These are phyloP conservation scores for Candida pini DNA, from an alignment of 805 yeast genomes.

Conservation along the genomic window DNA sequence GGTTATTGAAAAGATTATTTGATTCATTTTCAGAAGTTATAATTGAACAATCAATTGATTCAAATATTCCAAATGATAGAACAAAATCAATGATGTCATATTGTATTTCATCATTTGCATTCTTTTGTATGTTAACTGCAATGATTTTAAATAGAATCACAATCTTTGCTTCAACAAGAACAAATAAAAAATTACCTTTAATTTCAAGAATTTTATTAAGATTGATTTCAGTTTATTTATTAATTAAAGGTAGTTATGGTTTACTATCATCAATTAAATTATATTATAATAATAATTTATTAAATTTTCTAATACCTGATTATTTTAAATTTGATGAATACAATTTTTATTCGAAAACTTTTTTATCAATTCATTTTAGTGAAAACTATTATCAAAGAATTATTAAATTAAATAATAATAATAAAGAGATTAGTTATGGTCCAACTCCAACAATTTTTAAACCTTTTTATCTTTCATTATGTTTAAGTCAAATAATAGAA, in stretches of 20 bases:
- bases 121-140: constrained; percentile 53
- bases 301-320: constrained; percentile 10
- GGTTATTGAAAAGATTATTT: constrained; percentile 20
- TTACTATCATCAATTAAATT: constrained; percentile 27
- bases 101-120: constrained; percentile 44
- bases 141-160: constrained; percentile 51
- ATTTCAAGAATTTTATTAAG: constrained; percentile 32
- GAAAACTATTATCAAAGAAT: constrained; percentile 12
- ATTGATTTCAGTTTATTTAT: constrained; percentile 30
- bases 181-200: constrained; percentile 31
- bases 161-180: constrained; percentile 50
- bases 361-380: constrained; percentile 24
- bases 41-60: constrained; percentile 26
- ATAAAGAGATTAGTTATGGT: constrained; percentile 18
- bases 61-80: constrained; percentile 25
- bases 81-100: constrained; percentile 42
- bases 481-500: constrained; percentile 60
- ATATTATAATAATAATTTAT: constrained; percentile 10
- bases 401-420: constrained; percentile 1
- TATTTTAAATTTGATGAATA: constrained; percentile 21
- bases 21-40: constrained; percentile 30
- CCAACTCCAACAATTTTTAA: constrained; percentile 53
- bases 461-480: constrained; percentile 52
- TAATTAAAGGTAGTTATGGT: constrained; percentile 32
- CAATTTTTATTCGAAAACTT: constrained; percentile 18